Base-by-base conservation (phyloP, 2,329 filamentous ascomycete species). In the Monilinia laxa region DNA sequence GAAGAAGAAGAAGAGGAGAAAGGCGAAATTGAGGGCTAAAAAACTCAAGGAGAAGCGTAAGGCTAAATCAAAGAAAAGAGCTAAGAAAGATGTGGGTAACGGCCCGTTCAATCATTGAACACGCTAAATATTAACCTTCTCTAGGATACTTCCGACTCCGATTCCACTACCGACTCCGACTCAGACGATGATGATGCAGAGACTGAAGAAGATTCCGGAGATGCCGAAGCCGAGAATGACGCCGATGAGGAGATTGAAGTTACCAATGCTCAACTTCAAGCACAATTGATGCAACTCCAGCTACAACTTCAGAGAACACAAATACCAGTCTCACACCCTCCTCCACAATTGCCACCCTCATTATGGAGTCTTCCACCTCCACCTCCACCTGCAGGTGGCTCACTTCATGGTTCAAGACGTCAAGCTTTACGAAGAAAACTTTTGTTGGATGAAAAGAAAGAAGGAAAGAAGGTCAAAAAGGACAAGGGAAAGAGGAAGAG, bases 61-160 rank as follows among this genome's bases (percentile, higher is more conserved):
- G 69, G 70, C 73, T 4, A 80, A 79, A 73, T 78, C 76, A 53
- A 81, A 79, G 73, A 73, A 75, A 54, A 79, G 77, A 67, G 71
- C 77, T 10, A 76, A 73, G 62, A 75, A 78, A 73, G 73, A 73
- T 70, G 68, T 76, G 71, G 45, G 31, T 63, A 64, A 56, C 62
- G 28, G 56, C 56, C 58, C 58, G 12, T 54, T 58, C 49, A 10
- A 55, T 54, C 54, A 28, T 57, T 14, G 42, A 51, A 56, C 51
- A 49, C 58, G 31, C 49, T 4, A 40, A 14, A 25, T 63, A 40
- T 49, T 49, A 40, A 40, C 9, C 31, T 23, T 35, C 28, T 57
- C 18, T 56, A 75, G 73, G 69, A 71, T 53, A 70, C 71, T 55
- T 73, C 71, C n/a, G 71, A 74, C n/a, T 71, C 71, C 14, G 66